Conservation (phyloP, 345 rosid species). For the Euphorbia lathyris region DNA sequence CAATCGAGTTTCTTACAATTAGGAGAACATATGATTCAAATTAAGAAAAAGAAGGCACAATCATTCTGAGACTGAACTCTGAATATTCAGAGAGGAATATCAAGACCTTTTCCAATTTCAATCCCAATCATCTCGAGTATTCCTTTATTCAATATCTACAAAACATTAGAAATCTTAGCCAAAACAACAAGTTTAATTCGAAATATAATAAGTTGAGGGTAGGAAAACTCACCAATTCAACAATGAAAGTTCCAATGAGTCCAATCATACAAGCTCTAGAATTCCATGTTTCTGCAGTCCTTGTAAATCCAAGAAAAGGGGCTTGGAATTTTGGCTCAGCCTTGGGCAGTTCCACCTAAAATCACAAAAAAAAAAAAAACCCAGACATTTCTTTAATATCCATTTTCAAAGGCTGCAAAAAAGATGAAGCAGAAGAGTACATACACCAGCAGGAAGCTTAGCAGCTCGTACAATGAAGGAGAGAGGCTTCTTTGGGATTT, state of each 20-base stretch:
- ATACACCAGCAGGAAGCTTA: slow-evolving; percentile 64
- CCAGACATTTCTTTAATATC: background rate
- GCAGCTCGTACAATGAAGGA: slow-evolving; percentile 51
- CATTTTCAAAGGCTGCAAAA: no score
- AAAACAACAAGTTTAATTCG: background rate
- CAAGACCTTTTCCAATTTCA: slow-evolving; percentile 80
- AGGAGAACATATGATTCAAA: background rate
- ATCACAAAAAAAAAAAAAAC: background rate
- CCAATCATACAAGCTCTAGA: slow-evolving; percentile 97
- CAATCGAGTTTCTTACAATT: no score
- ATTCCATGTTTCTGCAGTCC: slow-evolving; percentile 80
- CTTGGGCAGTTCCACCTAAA: slow-evolving; percentile 66
- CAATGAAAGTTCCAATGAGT: slow-evolving; percentile 59
- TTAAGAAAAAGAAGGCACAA: background rate
- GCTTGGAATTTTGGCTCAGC: slow-evolving; percentile 59
- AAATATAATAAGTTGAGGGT: background rate
- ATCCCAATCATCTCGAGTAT: slow-evolving; percentile 71
- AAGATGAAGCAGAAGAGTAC: no score
- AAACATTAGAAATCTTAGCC: background rate
- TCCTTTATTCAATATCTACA: slow-evolving; percentile 72
- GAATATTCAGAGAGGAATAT: slow-evolving; percentile 63
- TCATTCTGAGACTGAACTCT: background rate
- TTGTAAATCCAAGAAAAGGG: slow-evolving; percentile 76
- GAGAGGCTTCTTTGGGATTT: slow-evolving; percentile 21
- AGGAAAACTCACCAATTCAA: slow-evolving; percentile 54